A percentile compares a stretch with the other conserved stretches of the same genome.
phyloP scores from a whole-genome alignment of 345 rosid genomes.

The Euphorbia tirucalli region DNA sequence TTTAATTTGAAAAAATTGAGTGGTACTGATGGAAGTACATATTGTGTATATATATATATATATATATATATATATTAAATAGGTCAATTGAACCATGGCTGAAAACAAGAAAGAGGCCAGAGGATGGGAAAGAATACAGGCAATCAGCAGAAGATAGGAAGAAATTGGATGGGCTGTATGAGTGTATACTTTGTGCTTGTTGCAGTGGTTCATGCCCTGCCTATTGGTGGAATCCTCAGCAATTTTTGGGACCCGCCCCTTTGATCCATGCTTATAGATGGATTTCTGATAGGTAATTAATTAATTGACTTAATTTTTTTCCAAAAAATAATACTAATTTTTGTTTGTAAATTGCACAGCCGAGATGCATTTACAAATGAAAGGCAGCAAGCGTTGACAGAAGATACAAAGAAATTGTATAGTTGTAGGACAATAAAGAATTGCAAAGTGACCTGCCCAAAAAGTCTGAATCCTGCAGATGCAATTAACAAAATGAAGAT shows the following conservation, averaged over 20 bases:
- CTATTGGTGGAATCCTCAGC: constrained; percentile 78
- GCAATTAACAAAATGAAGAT: constrained; percentile 63
- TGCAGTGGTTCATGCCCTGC: constrained; percentile 64
- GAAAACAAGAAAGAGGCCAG: constrained; percentile 37
- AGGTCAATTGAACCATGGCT: constrained; percentile 77
- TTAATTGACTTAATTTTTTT: background rate
- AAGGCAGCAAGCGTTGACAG: constrained; percentile 54
- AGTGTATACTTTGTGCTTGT: constrained; percentile 74
- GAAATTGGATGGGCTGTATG: constrained; percentile 62
- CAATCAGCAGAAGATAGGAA: constrained; percentile 54
- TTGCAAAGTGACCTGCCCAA: constrained; percentile 63
- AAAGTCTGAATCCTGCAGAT: constrained; percentile 54
- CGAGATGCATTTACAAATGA: constrained; percentile 49
- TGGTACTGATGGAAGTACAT: too few relatives aligned
- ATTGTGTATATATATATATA: too few relatives aligned
- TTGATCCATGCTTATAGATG: constrained; percentile 60
- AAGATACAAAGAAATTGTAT: constrained; percentile 46
- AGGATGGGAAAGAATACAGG: constrained; percentile 46
- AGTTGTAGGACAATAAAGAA: constrained; percentile 59
- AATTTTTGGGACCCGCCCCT: constrained; percentile 61
- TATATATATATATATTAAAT: too few relatives aligned
- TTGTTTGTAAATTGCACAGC: constrained; percentile 23
- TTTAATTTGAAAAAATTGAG: too few relatives aligned
- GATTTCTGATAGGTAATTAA: constrained; percentile 50
- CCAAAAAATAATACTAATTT: too few relatives aligned